These are phyloP conservation scores for Pleurotus pulmonarius DNA, from an alignment of 768 basidiomycete species.

Conservation along the genomic window DNA sequence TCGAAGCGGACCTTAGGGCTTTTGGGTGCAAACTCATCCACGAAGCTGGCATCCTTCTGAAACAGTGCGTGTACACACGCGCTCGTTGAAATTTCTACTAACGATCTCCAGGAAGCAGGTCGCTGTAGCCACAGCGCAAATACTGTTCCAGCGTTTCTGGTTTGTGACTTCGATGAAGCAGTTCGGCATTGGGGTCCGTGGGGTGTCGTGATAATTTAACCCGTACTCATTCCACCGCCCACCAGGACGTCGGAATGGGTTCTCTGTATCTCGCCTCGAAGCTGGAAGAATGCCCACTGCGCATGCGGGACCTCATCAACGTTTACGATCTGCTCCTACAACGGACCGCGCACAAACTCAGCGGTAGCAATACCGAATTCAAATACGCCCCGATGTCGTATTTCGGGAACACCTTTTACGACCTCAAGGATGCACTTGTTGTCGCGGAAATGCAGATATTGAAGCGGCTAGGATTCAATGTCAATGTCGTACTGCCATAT, in stretches of 20 bases:
- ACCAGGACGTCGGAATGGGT: slow-evolving; percentile 86
- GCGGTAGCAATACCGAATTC: slow-evolving; percentile 34
- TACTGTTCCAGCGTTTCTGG: slow-evolving; percentile 96
- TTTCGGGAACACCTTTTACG: slow-evolving; percentile 87
- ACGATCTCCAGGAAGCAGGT: slow-evolving; percentile 75
- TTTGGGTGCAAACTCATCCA: slow-evolving; percentile 95
- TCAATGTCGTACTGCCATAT: slow-evolving; percentile 90
- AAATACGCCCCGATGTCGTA: slow-evolving; percentile 85
- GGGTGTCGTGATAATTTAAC: slow-evolving; percentile 6
- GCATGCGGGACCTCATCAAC: slow-evolving; percentile 94
- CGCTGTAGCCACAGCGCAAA: slow-evolving; percentile 94
- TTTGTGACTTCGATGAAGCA: slow-evolving; percentile 93
- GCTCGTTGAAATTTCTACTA: neutral
- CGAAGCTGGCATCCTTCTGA: slow-evolving; percentile 87
- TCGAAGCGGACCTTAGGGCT: slow-evolving; percentile 87
- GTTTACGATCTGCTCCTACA: slow-evolving; percentile 88
- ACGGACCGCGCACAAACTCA: slow-evolving; percentile 50
- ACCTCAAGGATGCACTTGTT: slow-evolving; percentile 90
- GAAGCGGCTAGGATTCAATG: slow-evolving; percentile 94
- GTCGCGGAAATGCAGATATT: slow-evolving; percentile 97
- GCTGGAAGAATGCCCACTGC: slow-evolving; percentile 85
- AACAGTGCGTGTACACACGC: slow-evolving; percentile 59
- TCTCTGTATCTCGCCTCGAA: slow-evolving; percentile 86
- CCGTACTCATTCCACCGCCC: slow-evolving; percentile 4
- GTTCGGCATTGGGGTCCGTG: slow-evolving; percentile 84